Base-by-base conservation (phyloP, 176 grass and related monocot species). In the Aegilops tauschii region DNA sequence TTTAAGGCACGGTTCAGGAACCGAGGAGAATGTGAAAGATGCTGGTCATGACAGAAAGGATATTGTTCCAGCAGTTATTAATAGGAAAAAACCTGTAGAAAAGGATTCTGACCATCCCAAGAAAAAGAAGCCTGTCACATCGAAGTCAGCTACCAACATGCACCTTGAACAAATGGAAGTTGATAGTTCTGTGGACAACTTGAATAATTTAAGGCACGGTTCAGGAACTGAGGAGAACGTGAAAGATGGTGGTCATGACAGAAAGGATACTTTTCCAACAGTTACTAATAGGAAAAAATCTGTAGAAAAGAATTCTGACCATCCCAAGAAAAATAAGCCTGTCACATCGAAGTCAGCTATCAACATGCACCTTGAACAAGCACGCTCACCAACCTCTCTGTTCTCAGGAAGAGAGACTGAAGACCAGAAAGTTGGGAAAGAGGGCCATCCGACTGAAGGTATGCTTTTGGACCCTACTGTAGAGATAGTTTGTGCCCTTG, bases 221-320 rank as follows among this genome's bases (percentile, higher is more conserved):
- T 80, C 85, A 77, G 84, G 47, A 80, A 82, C 77, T 10, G 77
- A 81, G 18, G 73, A 80, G 73, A 85, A 34, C 21, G n/a, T 52
- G 20, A 81, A 84, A 69, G 69, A 67, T 80, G 37, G 10, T 86
- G 52, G 47, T 69, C 61, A 81, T 87, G 89, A 80, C 75, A 78
- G 44, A 80, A 61, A 39, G 25, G 88, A 64, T 68, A 36, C 50
- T 88, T 85, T 50, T 58, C 67, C 73, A 67, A 64, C 79, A 64
- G 50, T 65, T 80, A 79, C 75, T 87, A 88, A 86, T 81, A 92
- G 84, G 85, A 88, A 92, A 79, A 85, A 68, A 82, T 17, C 29
- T 69, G 82, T 61, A 29, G 62, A 6, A 30, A 86, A 89, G 81
- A 77, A 87, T 82, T 40, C 44, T 49, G 37, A 79, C 73, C 82